These are phyloP conservation scores for Dysphania ambrosioides DNA, from an alignment of 148 eudicot genomes.

Conservation along the genomic window DNA sequence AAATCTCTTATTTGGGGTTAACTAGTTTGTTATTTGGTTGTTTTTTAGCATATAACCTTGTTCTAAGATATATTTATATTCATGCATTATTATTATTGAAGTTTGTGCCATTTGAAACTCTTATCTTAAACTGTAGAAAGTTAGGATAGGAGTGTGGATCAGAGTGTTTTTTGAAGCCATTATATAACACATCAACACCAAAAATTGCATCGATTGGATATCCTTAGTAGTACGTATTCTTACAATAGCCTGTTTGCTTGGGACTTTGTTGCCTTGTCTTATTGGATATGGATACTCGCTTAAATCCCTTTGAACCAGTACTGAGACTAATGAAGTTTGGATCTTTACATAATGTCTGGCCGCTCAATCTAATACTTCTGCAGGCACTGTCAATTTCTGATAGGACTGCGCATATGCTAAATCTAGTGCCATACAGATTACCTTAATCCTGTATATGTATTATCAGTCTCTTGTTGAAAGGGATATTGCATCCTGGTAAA, in stretches of 20 bases:
- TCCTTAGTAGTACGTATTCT: background rate
- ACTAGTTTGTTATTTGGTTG: background rate
- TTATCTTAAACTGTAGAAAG: background rate
- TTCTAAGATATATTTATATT: no score
- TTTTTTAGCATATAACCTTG: background rate
- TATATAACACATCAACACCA: background rate
- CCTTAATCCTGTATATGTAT: background rate
- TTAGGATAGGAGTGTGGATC: background rate
- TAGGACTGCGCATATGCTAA: background rate
- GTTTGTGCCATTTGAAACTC: background rate
- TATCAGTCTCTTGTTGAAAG: background rate
- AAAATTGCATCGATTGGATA: background rate
- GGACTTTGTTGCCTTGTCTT: background rate
- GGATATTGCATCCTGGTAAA: background rate
- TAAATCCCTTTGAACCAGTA: background rate
- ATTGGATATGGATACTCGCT: background rate
- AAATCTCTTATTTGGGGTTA: background rate
- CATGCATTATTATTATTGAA: background rate
- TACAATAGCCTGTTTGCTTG: background rate
- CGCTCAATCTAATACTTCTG: background rate
- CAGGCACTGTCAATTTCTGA: background rate
- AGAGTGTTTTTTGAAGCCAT: background rate
- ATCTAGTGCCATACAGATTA: no score
- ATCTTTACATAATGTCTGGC: background rate
- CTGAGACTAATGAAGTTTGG: background rate